Percentiles rank a stretch among this genome's conserved stretches.
Evolutionary conservation across 495 filamentous ascomycete genomes (phyloP).

Genomic region (Penicillium simplicissimum): DNA sequence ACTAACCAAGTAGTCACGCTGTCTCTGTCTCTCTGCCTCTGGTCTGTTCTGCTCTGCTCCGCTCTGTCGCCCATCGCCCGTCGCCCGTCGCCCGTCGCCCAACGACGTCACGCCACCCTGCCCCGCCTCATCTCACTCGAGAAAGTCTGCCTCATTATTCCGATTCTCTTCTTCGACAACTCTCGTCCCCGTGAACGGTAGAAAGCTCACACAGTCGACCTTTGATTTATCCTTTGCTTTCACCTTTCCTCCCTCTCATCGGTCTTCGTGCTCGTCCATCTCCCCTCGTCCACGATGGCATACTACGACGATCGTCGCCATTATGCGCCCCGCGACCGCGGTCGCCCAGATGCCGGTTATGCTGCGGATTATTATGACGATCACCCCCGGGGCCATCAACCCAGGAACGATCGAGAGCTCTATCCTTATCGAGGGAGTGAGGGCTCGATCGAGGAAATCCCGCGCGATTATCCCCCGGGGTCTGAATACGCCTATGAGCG

Average conservation of each 20-base stretch:
- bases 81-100: constrained; percentile 8
- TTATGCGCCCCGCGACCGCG: constrained; percentile 33
- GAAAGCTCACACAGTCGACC: constrained; percentile 18
- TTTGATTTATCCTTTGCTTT: constrained; percentile 1
- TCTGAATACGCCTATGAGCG: constrained; percentile 47
- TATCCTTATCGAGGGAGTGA: constrained; percentile 57
- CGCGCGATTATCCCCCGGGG: constrained; percentile 63
- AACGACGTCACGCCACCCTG: constrained; percentile 32
- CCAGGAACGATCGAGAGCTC: constrained; percentile 40
- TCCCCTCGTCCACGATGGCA: constrained; percentile 31
- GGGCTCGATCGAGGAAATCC: constrained; percentile 68
- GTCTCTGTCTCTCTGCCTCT: constrained; percentile 10
- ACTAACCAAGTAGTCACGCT: neutral
- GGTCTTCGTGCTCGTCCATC: constrained; percentile 4
- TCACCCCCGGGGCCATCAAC: constrained; percentile 19
- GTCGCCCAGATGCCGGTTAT: constrained; percentile 33
- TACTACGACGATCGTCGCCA: constrained; percentile 45
- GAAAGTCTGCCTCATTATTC: constrained; percentile 5
- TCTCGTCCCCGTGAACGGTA: constrained; percentile 21
- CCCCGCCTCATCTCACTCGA: constrained; percentile 21
- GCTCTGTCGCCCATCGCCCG: too few species aligned
- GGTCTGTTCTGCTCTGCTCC: constrained; percentile 8
- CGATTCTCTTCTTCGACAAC: constrained; percentile 14
- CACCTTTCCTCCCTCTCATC: constrained; percentile 2
- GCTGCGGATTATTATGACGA: constrained; percentile 37